Conservation (phyloP, 2,329 filamentous ascomycete species). For the Colletotrichum limetticola region DNA sequence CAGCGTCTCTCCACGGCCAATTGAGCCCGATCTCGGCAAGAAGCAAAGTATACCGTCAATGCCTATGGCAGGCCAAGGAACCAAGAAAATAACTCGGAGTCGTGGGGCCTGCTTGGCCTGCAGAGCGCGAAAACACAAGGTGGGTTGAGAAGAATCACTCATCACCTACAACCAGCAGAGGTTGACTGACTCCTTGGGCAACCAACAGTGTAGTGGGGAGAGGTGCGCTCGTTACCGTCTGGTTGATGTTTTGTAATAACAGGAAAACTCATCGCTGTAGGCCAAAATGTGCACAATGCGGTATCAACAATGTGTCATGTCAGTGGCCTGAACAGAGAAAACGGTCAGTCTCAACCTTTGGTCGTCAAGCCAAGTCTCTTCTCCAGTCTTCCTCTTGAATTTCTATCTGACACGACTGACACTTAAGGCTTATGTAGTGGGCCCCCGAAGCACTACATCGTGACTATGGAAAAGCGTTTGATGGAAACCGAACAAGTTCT, state of each 20-base stretch:
- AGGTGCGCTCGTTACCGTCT: not conserved
- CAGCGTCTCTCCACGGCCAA: not conserved
- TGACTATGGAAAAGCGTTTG: constrained; percentile 27
- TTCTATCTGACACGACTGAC: not conserved
- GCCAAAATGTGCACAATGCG: constrained; percentile 31
- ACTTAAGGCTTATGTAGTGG: not conserved
- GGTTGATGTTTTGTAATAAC: not conserved
- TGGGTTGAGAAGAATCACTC: not conserved
- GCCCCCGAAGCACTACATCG: constrained; percentile 28
- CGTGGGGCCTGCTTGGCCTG: constrained; percentile 30
- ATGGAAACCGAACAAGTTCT: constrained; percentile 23
- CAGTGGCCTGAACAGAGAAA: constrained; percentile 33
- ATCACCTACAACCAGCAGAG: not conserved
- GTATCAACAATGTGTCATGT: constrained; percentile 21
- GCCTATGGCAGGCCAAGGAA: constrained; percentile 4
- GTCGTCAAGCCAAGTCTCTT: too few relatives aligned
- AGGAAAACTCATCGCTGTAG: not conserved
- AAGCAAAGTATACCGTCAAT: not conserved
- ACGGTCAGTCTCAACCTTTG: not conserved
- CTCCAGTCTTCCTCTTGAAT: not conserved
- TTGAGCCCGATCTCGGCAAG: not conserved
- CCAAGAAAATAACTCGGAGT: constrained; percentile 7
- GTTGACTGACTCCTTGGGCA: not conserved
- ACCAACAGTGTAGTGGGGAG: constrained; percentile 28
- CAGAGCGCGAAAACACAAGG: constrained; percentile 31